Conservation (phyloP, 2,329 filamentous ascomycete species). For the Rhynchosporium secalis region DNA sequence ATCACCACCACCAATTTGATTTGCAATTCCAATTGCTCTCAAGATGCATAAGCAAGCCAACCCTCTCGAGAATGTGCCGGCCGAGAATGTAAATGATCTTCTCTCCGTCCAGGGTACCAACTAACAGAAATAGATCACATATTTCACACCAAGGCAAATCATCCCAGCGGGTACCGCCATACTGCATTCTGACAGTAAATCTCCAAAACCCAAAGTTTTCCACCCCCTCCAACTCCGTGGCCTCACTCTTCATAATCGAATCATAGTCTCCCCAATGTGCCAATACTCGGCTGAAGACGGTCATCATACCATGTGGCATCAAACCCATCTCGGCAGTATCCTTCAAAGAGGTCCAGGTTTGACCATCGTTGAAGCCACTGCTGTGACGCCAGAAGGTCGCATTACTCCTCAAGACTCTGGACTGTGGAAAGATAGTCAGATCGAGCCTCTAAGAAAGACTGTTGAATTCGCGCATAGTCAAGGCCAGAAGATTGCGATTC, state of each 20-base stretch:
- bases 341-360: slow-evolving; percentile 72
- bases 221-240: slow-evolving; percentile 42
- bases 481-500: slow-evolving; percentile 67
- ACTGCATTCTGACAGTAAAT: slow-evolving; percentile 42
- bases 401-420: slow-evolving; percentile 38
- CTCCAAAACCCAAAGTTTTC: slow-evolving; percentile 49
- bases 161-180: slow-evolving; percentile 46
- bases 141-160: slow-evolving; percentile 48
- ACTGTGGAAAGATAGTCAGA: slow-evolving; percentile 43
- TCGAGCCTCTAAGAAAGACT: slow-evolving; percentile 40
- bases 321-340: slow-evolving; percentile 74
- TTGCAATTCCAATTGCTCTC: not conserved
- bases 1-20: not conserved
- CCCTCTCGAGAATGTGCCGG: slow-evolving; percentile 4
- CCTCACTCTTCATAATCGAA: slow-evolving; percentile 63
- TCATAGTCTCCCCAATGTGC: slow-evolving; percentile 62
- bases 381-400: slow-evolving; percentile 38
- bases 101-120: not conserved
- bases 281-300: slow-evolving; percentile 68
- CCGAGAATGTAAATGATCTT: not conserved
- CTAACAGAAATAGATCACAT: slow-evolving; percentile 34
- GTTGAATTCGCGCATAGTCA: slow-evolving; percentile 49
- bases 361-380: slow-evolving; percentile 41
- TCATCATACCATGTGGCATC: slow-evolving; percentile 76
- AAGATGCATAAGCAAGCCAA: not conserved